phyloP scores from a whole-genome alignment of 345 rosid genomes.

The Populus nigra region DNA sequence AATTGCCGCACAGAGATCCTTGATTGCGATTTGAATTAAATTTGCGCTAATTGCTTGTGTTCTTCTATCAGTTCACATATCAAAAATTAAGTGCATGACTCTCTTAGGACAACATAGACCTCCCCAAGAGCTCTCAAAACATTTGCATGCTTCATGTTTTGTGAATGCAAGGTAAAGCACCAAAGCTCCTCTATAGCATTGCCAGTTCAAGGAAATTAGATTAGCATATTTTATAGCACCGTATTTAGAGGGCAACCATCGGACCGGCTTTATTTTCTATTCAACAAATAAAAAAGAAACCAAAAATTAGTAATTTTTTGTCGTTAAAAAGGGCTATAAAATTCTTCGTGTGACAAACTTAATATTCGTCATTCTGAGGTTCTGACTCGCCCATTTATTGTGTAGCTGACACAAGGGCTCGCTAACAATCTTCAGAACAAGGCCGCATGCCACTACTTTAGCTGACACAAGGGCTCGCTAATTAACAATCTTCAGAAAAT shows the following conservation, averaged over 20 bases:
- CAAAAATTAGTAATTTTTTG: not conserved
- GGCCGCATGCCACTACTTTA: not conserved
- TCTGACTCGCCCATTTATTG: not conserved
- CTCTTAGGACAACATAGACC: not conserved
- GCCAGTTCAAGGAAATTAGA: not conserved
- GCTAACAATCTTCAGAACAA: not conserved
- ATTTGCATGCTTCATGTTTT: not conserved
- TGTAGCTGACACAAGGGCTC: not conserved
- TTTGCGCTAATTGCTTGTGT: not conserved
- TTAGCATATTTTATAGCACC: not conserved
- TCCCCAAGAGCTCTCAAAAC: not conserved
- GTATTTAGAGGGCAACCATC: not conserved
- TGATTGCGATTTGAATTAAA: no score
- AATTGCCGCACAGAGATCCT: not conserved
- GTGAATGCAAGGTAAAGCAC: not conserved
- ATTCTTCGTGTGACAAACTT: not conserved
- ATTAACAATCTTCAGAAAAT: not conserved
- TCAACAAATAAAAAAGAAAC: not conserved
- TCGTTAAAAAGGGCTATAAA: no score
- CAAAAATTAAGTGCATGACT: not conserved
- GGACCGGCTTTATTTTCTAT: not conserved
- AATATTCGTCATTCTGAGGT: not conserved
- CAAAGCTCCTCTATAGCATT: not conserved
- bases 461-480: not conserved
- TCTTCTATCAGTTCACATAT: not conserved